Evolutionary conservation across 345 rosid species (phyloP).

Genomic region (Eucalyptus albens): DNA sequence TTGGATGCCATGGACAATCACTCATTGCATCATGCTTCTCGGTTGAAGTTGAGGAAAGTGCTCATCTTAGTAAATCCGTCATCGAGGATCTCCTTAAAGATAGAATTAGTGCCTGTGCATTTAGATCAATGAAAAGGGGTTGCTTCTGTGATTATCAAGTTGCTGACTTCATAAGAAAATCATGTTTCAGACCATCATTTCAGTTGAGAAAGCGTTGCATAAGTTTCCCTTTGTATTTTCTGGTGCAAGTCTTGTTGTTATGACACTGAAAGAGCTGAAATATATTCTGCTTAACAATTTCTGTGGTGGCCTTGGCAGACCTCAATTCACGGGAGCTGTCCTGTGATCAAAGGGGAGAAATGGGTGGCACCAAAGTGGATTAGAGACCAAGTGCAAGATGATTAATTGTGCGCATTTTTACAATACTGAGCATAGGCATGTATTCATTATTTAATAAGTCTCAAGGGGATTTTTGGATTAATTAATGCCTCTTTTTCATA

Average conservation of each 20-base stretch:
- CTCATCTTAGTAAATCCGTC: not conserved
- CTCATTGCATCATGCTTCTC: not conserved
- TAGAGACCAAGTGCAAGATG: constrained; percentile 40
- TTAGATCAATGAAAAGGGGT: not conserved
- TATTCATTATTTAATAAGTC: not conserved
- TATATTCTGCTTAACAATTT: not conserved
- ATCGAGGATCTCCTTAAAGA: not conserved
- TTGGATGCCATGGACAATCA: not conserved
- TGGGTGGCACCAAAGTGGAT: constrained; percentile 97
- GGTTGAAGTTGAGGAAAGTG: not conserved
- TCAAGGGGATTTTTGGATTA: not conserved
- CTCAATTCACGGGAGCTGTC: constrained; percentile 87
- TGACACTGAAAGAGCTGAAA: not conserved
- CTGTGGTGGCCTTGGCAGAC: constrained; percentile 25
- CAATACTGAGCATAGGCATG: not conserved
- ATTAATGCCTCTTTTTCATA: not conserved
- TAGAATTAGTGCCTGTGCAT: not conserved
- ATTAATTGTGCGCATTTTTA: not conserved
- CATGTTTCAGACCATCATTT: not conserved
- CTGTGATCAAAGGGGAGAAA: constrained; percentile 62
- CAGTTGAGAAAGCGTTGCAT: too few species aligned
- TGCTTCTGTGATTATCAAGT: not conserved
- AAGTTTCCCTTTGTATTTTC: not conserved
- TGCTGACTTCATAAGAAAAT: not conserved
- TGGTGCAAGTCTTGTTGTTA: not conserved